Evolutionary conservation across 2,329 filamentous ascomycete genomes (phyloP).

Genomic region (Curvularia hawaiiensis): DNA sequence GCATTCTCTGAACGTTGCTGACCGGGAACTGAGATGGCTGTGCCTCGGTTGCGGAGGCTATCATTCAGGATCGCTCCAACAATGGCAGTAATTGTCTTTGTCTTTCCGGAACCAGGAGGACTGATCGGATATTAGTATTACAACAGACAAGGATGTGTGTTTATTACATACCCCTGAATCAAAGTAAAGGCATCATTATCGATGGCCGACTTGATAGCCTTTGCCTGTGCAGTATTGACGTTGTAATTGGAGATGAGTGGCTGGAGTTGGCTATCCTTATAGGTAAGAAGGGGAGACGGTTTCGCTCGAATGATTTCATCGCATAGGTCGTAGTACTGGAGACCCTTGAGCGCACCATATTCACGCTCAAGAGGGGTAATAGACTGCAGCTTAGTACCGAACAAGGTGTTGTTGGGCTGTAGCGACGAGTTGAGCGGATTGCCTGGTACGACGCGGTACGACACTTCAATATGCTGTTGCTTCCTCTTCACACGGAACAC

Average conservation of each 20-base stretch:
- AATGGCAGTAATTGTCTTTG: conserved; percentile 96
- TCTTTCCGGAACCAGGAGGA: conserved; percentile 96
- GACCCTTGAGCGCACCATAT: conserved; percentile 85
- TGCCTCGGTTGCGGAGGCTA: conserved; percentile 55
- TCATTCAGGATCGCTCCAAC: conserved; percentile 82
- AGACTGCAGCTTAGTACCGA: conserved; percentile 84
- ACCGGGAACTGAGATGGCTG: conserved; percentile 51
- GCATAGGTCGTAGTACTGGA: conserved; percentile 96
- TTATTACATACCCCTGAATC: conserved; percentile 73
- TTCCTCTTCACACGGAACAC: conserved; percentile 82
- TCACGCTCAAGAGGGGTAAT: conserved; percentile 95
- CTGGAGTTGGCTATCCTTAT: conserved; percentile 73
- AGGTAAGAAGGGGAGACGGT: conserved; percentile 85
- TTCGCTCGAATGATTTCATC: conserved; percentile 88
- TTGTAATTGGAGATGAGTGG: conserved; percentile 76
- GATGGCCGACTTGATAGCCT: conserved; percentile 86
- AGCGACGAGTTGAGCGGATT: conserved; percentile 69
- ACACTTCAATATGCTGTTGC: conserved; percentile 79
- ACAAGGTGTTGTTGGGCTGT: conserved; percentile 70
- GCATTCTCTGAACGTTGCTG: conserved; percentile 41
- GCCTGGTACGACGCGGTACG: conserved; percentile 77
- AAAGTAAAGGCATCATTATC: conserved; percentile 98
- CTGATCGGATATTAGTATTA: conserved; percentile 50
- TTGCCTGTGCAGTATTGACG: conserved; percentile 87
- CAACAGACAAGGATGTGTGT: not conserved